Percentiles rank a stretch among this genome's conserved stretches.
Conservation (phyloP, 1,284 basidiomycete species). For the Trichosporon sp. region DNA sequence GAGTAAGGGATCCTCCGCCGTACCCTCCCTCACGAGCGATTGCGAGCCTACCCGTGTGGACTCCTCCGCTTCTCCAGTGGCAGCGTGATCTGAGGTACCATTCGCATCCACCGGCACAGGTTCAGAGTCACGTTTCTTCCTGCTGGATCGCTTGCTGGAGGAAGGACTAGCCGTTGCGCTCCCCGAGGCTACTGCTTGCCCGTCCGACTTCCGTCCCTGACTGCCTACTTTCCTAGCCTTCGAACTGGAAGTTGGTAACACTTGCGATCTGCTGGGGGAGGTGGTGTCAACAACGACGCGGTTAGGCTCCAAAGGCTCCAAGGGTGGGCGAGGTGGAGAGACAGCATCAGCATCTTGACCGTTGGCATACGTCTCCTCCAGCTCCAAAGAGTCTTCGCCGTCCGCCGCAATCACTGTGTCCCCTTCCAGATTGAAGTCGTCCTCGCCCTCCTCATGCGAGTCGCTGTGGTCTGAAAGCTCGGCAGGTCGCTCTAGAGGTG, state of each 20-base stretch:
- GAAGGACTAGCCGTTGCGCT: not conserved
- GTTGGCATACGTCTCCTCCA: not conserved
- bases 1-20: constrained; percentile 4
- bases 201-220: not conserved
- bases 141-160: not conserved
- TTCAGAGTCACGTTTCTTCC: not conserved
- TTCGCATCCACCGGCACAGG: not conserved
- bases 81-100: not conserved
- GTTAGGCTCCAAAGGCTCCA: too few species aligned
- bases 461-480: not conserved
- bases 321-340: too few species aligned
- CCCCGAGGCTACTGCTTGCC: not conserved
- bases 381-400: not conserved
- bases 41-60: not conserved
- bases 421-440: constrained; percentile 16
- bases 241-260: not conserved
- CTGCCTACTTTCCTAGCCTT: not conserved
- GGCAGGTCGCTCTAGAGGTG: not conserved
- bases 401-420: constrained; percentile 20
- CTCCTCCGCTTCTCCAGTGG: not conserved
- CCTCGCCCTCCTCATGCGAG: not conserved
- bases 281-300: not conserved
- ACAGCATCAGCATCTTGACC: not conserved
- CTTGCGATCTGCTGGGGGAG: too few species aligned
- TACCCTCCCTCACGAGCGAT: not conserved